phyloP scores from a whole-genome alignment of 768 basidiomycete genomes.

The Sarcomyxa edulis region DNA sequence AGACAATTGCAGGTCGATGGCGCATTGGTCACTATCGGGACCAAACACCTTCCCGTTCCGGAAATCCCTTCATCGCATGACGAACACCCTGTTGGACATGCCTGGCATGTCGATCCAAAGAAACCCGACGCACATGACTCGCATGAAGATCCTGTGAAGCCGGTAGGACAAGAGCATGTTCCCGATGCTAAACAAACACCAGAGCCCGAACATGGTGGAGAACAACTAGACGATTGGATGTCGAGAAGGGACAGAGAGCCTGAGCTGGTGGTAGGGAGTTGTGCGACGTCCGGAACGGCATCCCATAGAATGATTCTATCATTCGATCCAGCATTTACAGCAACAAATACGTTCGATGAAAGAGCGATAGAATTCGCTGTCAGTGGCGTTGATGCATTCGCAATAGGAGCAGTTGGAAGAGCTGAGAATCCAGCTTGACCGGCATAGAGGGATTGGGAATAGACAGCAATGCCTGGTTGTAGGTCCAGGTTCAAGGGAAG shows the following conservation, averaged over 20 bases:
- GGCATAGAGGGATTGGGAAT: slow-evolving; percentile 55
- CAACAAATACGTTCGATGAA: slow-evolving; percentile 65
- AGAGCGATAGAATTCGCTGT: slow-evolving; percentile 59
- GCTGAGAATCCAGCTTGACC: slow-evolving; percentile 56
- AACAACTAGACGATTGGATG: slow-evolving; percentile 70
- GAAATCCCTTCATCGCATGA: slow-evolving; percentile 77
- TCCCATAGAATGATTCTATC: slow-evolving; percentile 73
- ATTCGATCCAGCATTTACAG: slow-evolving; percentile 50
- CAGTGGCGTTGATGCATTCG: slow-evolving; percentile 46
- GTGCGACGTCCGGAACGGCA: slow-evolving; percentile 66
- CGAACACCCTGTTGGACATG: slow-evolving; percentile 65
- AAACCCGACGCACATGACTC: slow-evolving; percentile 71
- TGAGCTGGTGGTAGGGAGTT: slow-evolving; percentile 50
- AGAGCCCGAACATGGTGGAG: slow-evolving; percentile 66
- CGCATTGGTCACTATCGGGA: slow-evolving; percentile 38
- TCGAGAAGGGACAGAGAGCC: slow-evolving; percentile 57
- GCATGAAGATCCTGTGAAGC: slow-evolving; percentile 77
- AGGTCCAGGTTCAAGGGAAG: slow-evolving; percentile 68
- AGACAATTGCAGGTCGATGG: slow-evolving; percentile 75
- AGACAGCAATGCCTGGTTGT: slow-evolving; percentile 63
- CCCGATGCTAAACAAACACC: slow-evolving; percentile 70
- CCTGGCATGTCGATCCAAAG: slow-evolving; percentile 68
- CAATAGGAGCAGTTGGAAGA: slow-evolving; percentile 45
- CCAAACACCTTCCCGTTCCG: slow-evolving; percentile 71
- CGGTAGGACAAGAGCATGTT: slow-evolving; percentile 64